phyloP scores from a whole-genome alignment of 169 alveolate genomes.

The Eimeria necatrix region DNA sequence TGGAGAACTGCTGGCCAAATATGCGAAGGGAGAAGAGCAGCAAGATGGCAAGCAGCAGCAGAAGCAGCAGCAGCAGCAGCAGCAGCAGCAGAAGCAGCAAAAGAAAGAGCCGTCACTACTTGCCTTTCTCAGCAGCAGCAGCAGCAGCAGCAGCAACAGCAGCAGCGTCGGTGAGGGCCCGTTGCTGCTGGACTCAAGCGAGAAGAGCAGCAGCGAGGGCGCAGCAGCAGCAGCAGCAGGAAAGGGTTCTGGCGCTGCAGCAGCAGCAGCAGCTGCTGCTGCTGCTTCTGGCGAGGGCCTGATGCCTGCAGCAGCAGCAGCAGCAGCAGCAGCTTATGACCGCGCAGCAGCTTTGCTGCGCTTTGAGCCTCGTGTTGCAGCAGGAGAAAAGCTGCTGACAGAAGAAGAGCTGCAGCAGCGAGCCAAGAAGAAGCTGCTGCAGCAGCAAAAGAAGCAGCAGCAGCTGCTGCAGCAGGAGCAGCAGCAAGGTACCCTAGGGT shows the following conservation, averaged over 20 bases:
- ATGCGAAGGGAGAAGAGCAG: neutral
- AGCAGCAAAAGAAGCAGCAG: slow-evolving; percentile 55
- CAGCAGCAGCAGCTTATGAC: slow-evolving; percentile 71
- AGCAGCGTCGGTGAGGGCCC: too few relatives aligned
- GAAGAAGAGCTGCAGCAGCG: slow-evolving; percentile 51
- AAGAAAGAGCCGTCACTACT: neutral
- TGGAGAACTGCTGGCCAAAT: slow-evolving; percentile 4
- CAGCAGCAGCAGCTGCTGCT: slow-evolving; percentile 8
- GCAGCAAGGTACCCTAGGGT: too few relatives aligned
- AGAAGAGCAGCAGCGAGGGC: slow-evolving; percentile 28
- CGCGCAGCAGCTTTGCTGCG: slow-evolving; percentile 51
- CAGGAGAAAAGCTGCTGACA: slow-evolving; percentile 39
- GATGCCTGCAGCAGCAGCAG: slow-evolving; percentile 46
- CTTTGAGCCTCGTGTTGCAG: slow-evolving; percentile 56
- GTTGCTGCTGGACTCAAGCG: neutral
- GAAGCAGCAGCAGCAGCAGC: too few relatives aligned
- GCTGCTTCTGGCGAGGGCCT: neutral
- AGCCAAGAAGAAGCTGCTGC: neutral
- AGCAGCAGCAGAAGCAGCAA: too few relatives aligned
- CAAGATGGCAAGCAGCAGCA: neutral
- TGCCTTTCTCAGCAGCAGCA: too few relatives aligned
- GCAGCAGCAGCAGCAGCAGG: slow-evolving; percentile 46
- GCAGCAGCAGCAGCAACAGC: too few relatives aligned
- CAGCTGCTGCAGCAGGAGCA: slow-evolving; percentile 45
- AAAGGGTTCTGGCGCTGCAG: neutral